Conservation (phyloP, 2,329 filamentous ascomycete genomes). For the Fusarium coicis region DNA sequence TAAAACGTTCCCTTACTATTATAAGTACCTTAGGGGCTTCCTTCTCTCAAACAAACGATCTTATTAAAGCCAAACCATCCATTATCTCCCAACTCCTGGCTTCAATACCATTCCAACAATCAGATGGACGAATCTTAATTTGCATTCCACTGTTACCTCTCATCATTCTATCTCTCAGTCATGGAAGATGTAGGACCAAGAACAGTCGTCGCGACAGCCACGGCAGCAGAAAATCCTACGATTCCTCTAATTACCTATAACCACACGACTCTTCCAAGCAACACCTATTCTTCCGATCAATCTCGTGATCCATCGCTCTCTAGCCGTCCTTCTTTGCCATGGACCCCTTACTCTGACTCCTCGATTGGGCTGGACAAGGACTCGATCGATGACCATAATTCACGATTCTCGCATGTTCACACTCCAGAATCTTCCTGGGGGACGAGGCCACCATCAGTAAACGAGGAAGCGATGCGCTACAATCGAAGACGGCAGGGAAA, state of each 20-base stretch:
- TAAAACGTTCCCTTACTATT: not conserved
- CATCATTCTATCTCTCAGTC: not conserved
- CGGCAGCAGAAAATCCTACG: not conserved
- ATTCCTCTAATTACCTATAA: not conserved
- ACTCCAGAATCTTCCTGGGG: conserved; percentile 24
- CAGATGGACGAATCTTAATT: not conserved
- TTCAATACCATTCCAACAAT: not conserved
- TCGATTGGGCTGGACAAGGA: not conserved
- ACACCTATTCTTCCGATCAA: not conserved
- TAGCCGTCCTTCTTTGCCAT: not conserved
- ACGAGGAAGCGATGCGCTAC: conserved; percentile 11
- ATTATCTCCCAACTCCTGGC: not conserved
- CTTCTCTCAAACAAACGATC: not conserved
- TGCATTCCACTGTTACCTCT: not conserved
- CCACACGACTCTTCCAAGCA: not conserved
- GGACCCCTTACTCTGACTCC: not conserved
- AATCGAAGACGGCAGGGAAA: not conserved
- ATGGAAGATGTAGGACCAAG: not conserved
- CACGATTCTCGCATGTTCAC: not conserved
- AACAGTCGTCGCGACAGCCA: not conserved
- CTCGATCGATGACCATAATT: conserved; percentile 14
- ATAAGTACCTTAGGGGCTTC: too few relatives aligned
- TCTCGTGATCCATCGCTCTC: not conserved
- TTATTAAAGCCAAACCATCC: not conserved
- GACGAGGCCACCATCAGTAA: conserved; percentile 12